Conservation (phyloP, 2,329 filamentous ascomycete genomes). For the Fusarium paranaense region DNA sequence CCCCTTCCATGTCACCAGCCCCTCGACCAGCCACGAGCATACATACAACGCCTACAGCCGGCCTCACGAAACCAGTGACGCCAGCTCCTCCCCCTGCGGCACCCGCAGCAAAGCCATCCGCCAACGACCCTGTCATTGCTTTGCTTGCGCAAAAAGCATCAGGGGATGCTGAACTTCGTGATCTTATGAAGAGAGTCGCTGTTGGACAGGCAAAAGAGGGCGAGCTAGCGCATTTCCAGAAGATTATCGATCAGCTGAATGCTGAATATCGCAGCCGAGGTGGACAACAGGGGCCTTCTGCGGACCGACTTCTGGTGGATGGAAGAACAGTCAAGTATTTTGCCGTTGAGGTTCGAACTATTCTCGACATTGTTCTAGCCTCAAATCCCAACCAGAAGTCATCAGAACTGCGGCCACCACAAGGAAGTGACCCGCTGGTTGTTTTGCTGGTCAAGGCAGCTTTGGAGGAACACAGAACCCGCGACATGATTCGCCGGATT, state of each 20-base stretch:
- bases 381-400: constrained; percentile 70
- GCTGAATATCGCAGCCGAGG: constrained; percentile 66
- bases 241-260: constrained; percentile 84
- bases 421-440: constrained; percentile 66
- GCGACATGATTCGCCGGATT: constrained; percentile 65
- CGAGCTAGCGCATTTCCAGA: constrained; percentile 81
- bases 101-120: constrained; percentile 39
- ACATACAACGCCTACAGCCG: constrained; percentile 32
- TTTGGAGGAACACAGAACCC: constrained; percentile 62
- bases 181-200: constrained; percentile 86
- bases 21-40: constrained; percentile 28
- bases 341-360: constrained; percentile 68
- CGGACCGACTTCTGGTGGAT: constrained; percentile 66
- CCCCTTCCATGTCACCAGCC: constrained; percentile 43
- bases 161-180: constrained; percentile 77
- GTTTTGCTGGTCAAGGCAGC: constrained; percentile 68
- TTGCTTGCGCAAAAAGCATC: constrained; percentile 81
- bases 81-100: constrained; percentile 28
- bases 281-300: constrained; percentile 63
- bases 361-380: constrained; percentile 68
- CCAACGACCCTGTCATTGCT: constrained; percentile 82
- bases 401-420: constrained; percentile 63
- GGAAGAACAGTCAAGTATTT: constrained; percentile 69
- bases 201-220: constrained; percentile 77
- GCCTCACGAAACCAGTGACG: constrained; percentile 30